Evolutionary conservation across 78 protist species (phyloP).

Genomic region (Tieghemostelium lacteum): DNA sequence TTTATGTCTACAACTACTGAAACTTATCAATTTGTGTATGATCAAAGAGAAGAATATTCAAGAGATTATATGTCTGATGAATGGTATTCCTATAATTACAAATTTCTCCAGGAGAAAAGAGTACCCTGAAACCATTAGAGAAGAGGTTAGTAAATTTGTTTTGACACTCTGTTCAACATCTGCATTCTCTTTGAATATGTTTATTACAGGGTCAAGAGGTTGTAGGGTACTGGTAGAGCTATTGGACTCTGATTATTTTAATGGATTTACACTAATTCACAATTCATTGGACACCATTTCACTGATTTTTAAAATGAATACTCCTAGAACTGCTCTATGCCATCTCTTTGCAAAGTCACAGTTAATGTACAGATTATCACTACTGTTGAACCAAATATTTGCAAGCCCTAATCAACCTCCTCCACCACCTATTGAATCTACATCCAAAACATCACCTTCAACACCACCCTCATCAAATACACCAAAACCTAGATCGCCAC

Average conservation of each 20-base stretch:
- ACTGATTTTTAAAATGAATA: conserved; percentile 38
- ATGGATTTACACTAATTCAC: conserved; percentile 45
- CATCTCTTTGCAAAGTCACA: conserved; percentile 57
- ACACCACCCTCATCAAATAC: neutral
- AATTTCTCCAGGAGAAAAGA: conserved; percentile 5
- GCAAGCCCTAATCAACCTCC: conserved; percentile 6
- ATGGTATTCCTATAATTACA: conserved; percentile 69
- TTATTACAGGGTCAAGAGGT: conserved; percentile 67
- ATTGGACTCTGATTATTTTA: conserved; percentile 65
- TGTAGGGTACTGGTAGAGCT: conserved; percentile 67
- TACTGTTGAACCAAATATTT: conserved; percentile 52
- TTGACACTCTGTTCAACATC: conserved; percentile 19
- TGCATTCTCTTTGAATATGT: conserved; percentile 50
- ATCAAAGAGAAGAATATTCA: neutral
- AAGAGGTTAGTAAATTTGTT: conserved; percentile 54
- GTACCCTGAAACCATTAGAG: conserved; percentile 33
- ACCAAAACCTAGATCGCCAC: neutral
- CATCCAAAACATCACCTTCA: neutral
- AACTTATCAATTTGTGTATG: conserved; percentile 36
- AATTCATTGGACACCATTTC: conserved; percentile 65
- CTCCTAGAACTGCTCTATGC: conserved; percentile 62
- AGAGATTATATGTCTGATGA: conserved; percentile 62
- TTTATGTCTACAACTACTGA: neutral
- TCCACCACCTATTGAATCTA: neutral
- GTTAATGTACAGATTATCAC: conserved; percentile 26